Evolutionary conservation across 257 asterid species (phyloP).

Genomic region (Buddleja alternifolia): DNA sequence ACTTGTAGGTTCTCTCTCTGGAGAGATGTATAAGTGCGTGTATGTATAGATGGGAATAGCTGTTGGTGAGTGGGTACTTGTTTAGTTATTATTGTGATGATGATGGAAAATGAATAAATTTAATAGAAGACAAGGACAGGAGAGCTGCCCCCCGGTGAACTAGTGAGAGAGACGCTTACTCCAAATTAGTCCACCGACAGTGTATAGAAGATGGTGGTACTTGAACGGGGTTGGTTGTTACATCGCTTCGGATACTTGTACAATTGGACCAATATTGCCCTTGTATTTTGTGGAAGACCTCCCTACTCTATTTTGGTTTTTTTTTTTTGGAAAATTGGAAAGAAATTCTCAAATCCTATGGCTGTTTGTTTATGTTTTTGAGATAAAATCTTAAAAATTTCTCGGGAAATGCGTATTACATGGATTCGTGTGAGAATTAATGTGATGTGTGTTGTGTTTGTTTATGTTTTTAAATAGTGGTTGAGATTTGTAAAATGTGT

Average conservation of each 20-base stretch:
- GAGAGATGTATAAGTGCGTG: slow-evolving; percentile 16
- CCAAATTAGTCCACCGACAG: slow-evolving; percentile 37
- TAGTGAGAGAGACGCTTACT: slow-evolving; percentile 19
- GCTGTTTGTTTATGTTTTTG: too few species aligned
- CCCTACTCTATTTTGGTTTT: too few species aligned
- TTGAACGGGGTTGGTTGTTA: background rate
- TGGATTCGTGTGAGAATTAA: too few species aligned
- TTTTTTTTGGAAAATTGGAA: too few species aligned
- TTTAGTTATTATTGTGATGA: slow-evolving; percentile 12
- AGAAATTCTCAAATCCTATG: too few species aligned
- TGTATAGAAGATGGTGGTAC: slow-evolving; percentile 24
- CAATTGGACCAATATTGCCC: slow-evolving; percentile 23
- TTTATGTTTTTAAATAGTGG: too few species aligned
- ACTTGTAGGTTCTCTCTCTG: slow-evolving; percentile 15
- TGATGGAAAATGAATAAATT: background rate
- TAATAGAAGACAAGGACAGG: slow-evolving; percentile 59
- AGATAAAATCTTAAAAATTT: too few species aligned
- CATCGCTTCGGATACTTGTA: slow-evolving; percentile 30
- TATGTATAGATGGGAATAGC: slow-evolving; percentile 34
- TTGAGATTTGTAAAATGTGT: too few species aligned
- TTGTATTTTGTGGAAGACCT: background rate
- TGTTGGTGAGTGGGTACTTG: slow-evolving; percentile 39
- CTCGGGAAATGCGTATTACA: too few species aligned
- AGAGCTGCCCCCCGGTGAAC: slow-evolving; percentile 34
- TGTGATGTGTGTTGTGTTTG: too few species aligned